A percentile compares a stretch with the other conserved stretches of the same genome.
These are phyloP conservation scores for Neurospora discreta DNA, from an alignment of 495 filamentous ascomycete species.

Conservation along the genomic window DNA sequence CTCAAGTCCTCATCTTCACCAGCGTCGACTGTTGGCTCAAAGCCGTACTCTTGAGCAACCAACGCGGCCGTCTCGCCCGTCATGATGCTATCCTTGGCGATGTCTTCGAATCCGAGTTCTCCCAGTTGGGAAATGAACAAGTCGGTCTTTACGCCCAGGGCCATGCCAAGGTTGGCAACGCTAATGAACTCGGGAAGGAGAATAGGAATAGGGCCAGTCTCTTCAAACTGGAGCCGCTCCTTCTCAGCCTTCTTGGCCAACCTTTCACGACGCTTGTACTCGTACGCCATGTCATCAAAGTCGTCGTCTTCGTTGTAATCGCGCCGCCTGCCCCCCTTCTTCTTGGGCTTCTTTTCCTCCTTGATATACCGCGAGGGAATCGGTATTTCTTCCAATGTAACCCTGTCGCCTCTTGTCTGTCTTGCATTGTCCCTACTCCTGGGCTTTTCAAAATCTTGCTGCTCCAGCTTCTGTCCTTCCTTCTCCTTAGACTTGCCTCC, in stretches of 20 bases:
- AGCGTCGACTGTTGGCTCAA: conserved; percentile 72
- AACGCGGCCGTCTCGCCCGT: conserved; percentile 84
- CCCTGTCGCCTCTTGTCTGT: background rate
- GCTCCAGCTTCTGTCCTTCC: conserved; percentile 2
- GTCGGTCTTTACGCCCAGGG: conserved; percentile 57
- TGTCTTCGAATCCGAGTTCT: conserved; percentile 74
- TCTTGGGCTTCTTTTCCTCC: conserved; percentile 11
- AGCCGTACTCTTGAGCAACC: conserved; percentile 87
- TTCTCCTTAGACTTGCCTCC: background rate
- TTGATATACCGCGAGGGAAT: background rate
- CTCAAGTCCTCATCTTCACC: conserved; percentile 58
- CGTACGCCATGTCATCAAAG: conserved; percentile 20
- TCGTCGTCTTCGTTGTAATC: conserved; percentile 21
- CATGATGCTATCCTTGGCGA: conserved; percentile 67
- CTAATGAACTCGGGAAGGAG: conserved; percentile 85
- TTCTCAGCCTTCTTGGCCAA: conserved; percentile 25
- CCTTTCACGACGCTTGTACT: conserved; percentile 26
- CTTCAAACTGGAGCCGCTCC: conserved; percentile 17
- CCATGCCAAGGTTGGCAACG: conserved; percentile 70
- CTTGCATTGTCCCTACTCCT: background rate
- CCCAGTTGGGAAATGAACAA: conserved; percentile 65
- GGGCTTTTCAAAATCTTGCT: background rate
- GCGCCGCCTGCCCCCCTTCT: background rate
- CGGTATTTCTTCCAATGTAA: background rate
- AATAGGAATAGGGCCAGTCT: conserved; percentile 36